Evolutionary conservation across 148 eudicot species (phyloP).

Genomic region (Rhododendron molle): DNA sequence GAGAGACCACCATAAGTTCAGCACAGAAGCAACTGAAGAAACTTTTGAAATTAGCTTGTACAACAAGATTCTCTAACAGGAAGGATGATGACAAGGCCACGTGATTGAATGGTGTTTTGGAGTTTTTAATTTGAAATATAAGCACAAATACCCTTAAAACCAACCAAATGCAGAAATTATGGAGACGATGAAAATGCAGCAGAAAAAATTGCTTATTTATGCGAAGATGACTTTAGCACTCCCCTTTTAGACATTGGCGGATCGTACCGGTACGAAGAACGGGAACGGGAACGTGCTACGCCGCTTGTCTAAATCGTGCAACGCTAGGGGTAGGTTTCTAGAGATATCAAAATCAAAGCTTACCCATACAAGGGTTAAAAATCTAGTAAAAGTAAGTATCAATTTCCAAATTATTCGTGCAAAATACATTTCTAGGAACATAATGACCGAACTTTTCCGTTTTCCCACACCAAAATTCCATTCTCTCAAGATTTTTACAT

Average conservation of each 20-base stretch:
- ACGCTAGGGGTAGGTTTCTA: too few relatives aligned
- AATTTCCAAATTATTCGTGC: too few relatives aligned
- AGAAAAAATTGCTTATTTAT: neutral
- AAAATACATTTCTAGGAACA: too few relatives aligned
- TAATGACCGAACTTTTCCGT: too few relatives aligned
- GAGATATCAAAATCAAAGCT: too few relatives aligned
- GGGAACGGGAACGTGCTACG: too few relatives aligned
- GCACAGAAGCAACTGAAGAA: neutral
- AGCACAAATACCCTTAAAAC: neutral
- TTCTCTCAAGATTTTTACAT: too few relatives aligned
- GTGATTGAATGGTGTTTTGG: neutral
- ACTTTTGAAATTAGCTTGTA: neutral
- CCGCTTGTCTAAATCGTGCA: too few relatives aligned
- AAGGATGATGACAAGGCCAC: neutral
- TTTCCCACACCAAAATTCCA: too few relatives aligned
- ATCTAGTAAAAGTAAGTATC: too few relatives aligned
- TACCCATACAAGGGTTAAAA: too few relatives aligned
- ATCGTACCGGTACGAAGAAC: too few relatives aligned
- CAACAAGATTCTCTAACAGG: neutral
- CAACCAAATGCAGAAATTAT: neutral
- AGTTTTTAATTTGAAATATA: neutral
- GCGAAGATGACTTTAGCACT: neutral
- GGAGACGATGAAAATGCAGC: neutral
- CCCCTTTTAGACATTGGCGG: neutral
- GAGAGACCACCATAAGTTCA: slow-evolving; percentile 1